Base-by-base conservation (phyloP, 108 stramenopile species). In the Cyclotella sp. region DNA sequence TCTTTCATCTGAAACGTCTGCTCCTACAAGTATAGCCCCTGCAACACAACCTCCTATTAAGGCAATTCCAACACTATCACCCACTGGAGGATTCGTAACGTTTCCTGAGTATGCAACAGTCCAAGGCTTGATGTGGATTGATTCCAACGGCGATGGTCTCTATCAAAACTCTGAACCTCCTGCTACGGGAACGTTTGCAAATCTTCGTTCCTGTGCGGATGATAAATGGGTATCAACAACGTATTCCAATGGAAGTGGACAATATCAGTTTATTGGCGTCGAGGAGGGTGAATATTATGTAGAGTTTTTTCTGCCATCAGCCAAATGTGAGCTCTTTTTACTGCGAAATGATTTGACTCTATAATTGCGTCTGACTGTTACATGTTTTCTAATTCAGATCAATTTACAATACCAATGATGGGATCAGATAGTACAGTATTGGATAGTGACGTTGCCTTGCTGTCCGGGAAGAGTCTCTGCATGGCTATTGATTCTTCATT, bases 61-160 rank as follows among this genome's bases (percentile, higher is more conserved):
- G 13, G 16, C 22, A 26, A 29, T 66, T 28, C 2, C 42, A 12
- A 11, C 45, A 30, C 44, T 28, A 28, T 24, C 67, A 39, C 1
- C 57, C 13, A 34, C 39, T 28, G 27, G 13, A 51, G 28, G 2
- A 10, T 39, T 68, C 16, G 26, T 28, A 11, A 11, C 45, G 28
- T 68, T 68, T 21, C 28, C 47, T 44, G 8, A 70, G 29, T 62
- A 53, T 30, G 45, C 44, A 26, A 49, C 47, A 29, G 27, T 63
- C 11, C 63, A 63, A 40, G 41, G 45, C 42, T 46, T 62, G 0
- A 41, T 76, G 41, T 82, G 70, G 70, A 45, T 76, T 9, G 81
- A 82, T 39, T 52, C 70, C n/a, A 55, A 82, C 27, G 41, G 54
- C 19, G 53, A 82, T 55, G 81, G 81, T 14, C 70, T 72, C 13